Evolutionary conservation across 306 rosid genomes (phyloP).

Genomic region (Cicer pinnatifidum): DNA sequence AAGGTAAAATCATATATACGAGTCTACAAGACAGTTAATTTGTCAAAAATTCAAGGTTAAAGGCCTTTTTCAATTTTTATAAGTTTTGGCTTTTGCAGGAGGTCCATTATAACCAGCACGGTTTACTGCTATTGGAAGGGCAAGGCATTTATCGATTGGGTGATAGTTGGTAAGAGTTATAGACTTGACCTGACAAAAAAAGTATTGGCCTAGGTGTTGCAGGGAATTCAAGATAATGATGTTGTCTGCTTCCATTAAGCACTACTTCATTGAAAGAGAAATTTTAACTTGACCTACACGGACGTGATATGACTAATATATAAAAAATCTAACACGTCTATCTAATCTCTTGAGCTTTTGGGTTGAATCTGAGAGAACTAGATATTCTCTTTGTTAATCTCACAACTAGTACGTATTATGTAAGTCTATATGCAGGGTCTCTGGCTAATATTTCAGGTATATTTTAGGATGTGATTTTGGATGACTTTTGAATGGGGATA

Average conservation of each 20-base stretch:
- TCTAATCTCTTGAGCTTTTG: slow-evolving; percentile 17
- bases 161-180: slow-evolving; percentile 75
- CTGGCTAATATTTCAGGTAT: not conserved
- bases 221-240: slow-evolving; percentile 33
- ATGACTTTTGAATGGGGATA: slow-evolving; percentile 17
- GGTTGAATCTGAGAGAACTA: not conserved
- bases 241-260: slow-evolving; percentile 38
- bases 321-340: slow-evolving; percentile 20
- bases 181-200: slow-evolving; percentile 29
- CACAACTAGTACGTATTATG: not conserved
- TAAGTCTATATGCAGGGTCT: not conserved
- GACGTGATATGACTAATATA: slow-evolving; percentile 17
- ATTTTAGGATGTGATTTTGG: not conserved
- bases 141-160: slow-evolving; percentile 94
- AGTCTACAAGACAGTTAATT: not conserved
- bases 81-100: slow-evolving; percentile 63
- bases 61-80: not conserved
- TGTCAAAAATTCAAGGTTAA: not conserved
- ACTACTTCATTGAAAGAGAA: slow-evolving; percentile 35
- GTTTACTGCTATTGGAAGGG: slow-evolving; percentile 90
- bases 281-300: slow-evolving; percentile 10
- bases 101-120: slow-evolving; percentile 96
- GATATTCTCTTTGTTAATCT: not conserved
- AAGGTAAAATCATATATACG: slow-evolving; percentile 58
- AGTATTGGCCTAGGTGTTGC: slow-evolving; percentile 17